Base-by-base conservation (phyloP, 441 rosid species). In the Dalechampia spathulata region DNA sequence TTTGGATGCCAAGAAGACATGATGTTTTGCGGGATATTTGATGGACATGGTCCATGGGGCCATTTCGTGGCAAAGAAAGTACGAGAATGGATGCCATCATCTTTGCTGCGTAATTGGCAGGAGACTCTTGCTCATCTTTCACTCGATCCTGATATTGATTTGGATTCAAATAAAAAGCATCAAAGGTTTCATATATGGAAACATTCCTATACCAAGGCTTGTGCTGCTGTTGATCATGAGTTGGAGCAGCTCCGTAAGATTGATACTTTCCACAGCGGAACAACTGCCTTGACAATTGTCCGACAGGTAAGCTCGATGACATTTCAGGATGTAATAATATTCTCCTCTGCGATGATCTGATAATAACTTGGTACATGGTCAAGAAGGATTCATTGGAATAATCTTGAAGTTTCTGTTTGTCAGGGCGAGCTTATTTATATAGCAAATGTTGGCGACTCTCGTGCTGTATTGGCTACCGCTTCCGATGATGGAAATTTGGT, bases 11-110 rank as follows among this genome's bases (percentile, higher is more conserved):
- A 92, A 68, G 82, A 66, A 61, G 99, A 89, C 73, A 86, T 83
- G 92, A 64, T 73, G 10, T 92, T 89, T 53, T 89, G 96, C 41
- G 99, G 99, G 63, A 79, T 92, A 69, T 92, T 86, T 55, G 97
- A 92, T 57, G 96, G 99, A 55, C 99, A 89, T 27, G 99, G 97
- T 57, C 82, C 83, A 0, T 89, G 99, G 97, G 99, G 99, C 13
- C 99, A 92, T 68, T 89, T 57, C 28, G 99, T 92, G 27, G 79
- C 99, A 2, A 89, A 89, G 62, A 82, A 64, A 75, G 97, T 92
- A 37, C 67, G 95, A 13, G 79, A 92, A 62, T 77, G 89, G 0
- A 70, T 92, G 90, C 89, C 90, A 32, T 26, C 76, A 14, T 74
- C 73, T 38, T 61, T 92, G 64, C 79, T 92, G 48, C 75, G 80